Percentiles rank a stretch among this genome's conserved stretches.
These are phyloP conservation scores for Suillus alpinus DNA, from an alignment of 768 basidiomycete genomes.

Conservation along the genomic window DNA sequence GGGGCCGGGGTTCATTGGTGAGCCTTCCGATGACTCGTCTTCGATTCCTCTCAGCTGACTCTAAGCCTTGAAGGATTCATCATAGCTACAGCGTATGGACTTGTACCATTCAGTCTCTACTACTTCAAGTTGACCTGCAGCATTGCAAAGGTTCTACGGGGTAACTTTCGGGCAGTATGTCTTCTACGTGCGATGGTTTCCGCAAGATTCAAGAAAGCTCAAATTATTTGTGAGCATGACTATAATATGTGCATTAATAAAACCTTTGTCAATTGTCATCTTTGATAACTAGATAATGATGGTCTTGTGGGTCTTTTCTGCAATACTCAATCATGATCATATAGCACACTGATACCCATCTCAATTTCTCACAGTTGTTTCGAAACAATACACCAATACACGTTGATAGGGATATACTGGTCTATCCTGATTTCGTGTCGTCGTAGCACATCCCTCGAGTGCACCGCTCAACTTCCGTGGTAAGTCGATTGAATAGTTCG, in stretches of 20 bases:
- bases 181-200: slow-evolving; percentile 19
- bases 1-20: slow-evolving; percentile 18
- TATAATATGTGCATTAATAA: background rate
- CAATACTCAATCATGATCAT: background rate
- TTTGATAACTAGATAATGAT: background rate
- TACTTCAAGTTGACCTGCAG: background rate
- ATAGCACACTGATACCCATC: background rate
- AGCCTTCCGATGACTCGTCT: background rate
- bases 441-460: background rate
- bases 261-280: background rate
- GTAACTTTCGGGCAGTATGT: slow-evolving; percentile 14
- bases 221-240: slow-evolving; percentile 14
- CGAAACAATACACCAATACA: background rate
- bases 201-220: slow-evolving; percentile 9
- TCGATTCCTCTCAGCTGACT: background rate
- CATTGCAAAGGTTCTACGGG: slow-evolving; percentile 17
- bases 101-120: background rate
- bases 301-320: background rate
- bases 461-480: background rate
- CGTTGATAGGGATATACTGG: background rate
- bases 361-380: background rate
- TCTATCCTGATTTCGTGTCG: background rate
- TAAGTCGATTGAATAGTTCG: background rate
- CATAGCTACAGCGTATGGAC: slow-evolving; percentile 13
- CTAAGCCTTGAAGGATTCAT: slow-evolving; percentile 9